Evolutionary conservation across 2,329 filamentous ascomycete genomes (phyloP).

Genomic region (Penicillium sumatraense): DNA sequence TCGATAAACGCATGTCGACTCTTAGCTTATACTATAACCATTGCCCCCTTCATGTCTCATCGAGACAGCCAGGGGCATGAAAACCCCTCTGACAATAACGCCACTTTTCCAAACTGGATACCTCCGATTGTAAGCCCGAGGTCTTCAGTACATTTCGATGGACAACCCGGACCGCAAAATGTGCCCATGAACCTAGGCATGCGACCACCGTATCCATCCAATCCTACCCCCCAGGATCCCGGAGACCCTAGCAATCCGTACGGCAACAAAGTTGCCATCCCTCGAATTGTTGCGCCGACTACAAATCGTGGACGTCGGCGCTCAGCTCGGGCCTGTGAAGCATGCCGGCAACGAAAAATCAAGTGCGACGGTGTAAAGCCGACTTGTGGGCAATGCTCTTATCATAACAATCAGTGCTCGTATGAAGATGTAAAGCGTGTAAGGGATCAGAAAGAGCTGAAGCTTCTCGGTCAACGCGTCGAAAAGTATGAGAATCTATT

Average conservation of each 20-base stretch:
- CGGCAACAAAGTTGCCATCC: conserved; percentile 35
- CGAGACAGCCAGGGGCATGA: neutral
- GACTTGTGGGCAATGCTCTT: conserved; percentile 33
- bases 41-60: neutral
- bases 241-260: neutral
- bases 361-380: conserved; percentile 50
- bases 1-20: neutral
- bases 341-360: conserved; percentile 47
- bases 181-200: neutral
- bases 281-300: conserved; percentile 24
- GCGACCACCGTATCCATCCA: neutral
- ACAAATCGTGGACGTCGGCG: conserved; percentile 28
- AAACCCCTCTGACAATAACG: neutral
- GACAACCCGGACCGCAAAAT: neutral
- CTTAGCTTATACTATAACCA: neutral
- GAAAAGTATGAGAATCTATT: conserved; percentile 35
- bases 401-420: conserved; percentile 27
- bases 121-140: neutral
- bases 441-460: conserved; percentile 40
- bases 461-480: conserved; percentile 26
- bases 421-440: conserved; percentile 43
- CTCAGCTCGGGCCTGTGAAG: conserved; percentile 40
- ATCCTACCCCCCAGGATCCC: neutral
- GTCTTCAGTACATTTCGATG: neutral
- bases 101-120: neutral